These are phyloP conservation scores for Heracleum sosnowskyi DNA, from an alignment of 129 eudicot genomes.

Conservation along the genomic window DNA sequence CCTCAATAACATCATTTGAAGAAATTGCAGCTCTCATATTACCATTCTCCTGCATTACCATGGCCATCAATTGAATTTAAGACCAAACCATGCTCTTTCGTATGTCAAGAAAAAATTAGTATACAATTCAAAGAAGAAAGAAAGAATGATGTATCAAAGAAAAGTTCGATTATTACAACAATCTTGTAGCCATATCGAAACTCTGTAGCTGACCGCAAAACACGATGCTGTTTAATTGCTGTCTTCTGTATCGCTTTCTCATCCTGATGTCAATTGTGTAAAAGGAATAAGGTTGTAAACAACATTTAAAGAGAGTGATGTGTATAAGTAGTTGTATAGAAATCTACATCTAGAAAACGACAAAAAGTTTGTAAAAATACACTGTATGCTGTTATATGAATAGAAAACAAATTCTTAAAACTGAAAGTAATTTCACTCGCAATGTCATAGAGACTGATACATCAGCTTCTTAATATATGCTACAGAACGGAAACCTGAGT, in stretches of 20 bases:
- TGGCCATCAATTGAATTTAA: not conserved
- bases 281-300: not conserved
- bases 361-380: not conserved
- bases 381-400: not conserved
- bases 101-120: not conserved
- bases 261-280: constrained; percentile 46
- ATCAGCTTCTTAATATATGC: not conserved
- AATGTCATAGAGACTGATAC: not conserved
- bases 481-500: not conserved
- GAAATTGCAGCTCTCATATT: constrained; percentile 78
- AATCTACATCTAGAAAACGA: not conserved
- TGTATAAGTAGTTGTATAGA: not conserved
- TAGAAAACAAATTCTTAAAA: not conserved
- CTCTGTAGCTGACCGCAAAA: constrained; percentile 65
- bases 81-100: not conserved
- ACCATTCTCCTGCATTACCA: constrained; percentile 67
- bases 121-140: not conserved
- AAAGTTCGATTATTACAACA: constrained; percentile 48
- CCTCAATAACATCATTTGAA: constrained; percentile 77
- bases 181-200: constrained; percentile 91
- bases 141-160: not conserved
- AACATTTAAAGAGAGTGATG: not conserved
- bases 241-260: constrained; percentile 79
- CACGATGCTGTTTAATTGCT: constrained; percentile 68
- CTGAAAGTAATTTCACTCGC: not conserved